Percentiles rank a stretch among this genome's conserved stretches.
phyloP scores from a whole-genome alignment of 148 eudicot genomes.

The Amaranthus palmeri region DNA sequence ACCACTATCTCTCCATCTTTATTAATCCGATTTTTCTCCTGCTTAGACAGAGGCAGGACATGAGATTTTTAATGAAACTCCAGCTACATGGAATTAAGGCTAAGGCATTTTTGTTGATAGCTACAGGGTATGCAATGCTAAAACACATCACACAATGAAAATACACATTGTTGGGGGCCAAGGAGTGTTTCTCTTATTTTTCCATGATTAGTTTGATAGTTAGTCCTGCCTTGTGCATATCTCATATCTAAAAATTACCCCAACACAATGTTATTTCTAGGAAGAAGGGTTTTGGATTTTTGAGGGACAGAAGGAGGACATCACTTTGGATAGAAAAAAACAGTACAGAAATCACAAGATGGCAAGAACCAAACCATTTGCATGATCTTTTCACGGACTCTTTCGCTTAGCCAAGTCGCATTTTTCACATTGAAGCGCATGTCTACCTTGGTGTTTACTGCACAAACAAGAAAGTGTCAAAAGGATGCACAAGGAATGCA shows the following conservation, averaged over 20 bases:
- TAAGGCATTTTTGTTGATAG: not conserved
- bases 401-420: conserved; percentile 75
- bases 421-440: conserved; percentile 79
- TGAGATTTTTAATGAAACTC: not conserved
- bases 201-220: not conserved
- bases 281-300: not conserved
- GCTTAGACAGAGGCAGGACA: conserved; percentile 16
- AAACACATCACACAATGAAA: too few relatives aligned
- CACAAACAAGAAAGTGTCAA: conserved; percentile 4
- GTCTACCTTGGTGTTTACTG: conserved; percentile 84
- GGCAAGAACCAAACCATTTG: conserved; percentile 50
- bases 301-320: not conserved
- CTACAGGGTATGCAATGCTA: not conserved
- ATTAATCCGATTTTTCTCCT: conserved; percentile 91
- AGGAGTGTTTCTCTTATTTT: not conserved
- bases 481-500: not conserved
- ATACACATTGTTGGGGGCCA: not conserved
- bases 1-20: conserved; percentile 83
- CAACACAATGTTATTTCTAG: not conserved
- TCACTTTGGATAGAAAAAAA: not conserved
- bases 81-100: not conserved
- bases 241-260: too few relatives aligned
- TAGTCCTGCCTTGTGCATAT: too few relatives aligned
- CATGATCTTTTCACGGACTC: conserved; percentile 64
- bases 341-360: not conserved